Base-by-base conservation (phyloP, 108 stramenopile species). In the Cyclostephanos tholiformis region DNA sequence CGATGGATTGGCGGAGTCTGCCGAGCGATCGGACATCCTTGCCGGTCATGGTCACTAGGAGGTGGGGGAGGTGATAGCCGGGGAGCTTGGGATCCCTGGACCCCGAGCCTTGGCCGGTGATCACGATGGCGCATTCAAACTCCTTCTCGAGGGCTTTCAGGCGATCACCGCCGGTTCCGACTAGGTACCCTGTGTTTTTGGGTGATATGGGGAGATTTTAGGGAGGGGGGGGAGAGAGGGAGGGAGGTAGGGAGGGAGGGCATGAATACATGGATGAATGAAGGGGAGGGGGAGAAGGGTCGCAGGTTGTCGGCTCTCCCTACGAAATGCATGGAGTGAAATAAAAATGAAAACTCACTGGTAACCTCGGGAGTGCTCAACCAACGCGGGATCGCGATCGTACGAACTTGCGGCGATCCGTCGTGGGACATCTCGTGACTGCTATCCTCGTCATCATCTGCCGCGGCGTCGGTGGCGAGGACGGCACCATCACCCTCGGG, bases 351-450 rank as follows among this genome's bases (percentile, higher is more conserved):
- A n/a, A 27, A 77, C 79, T 80, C 48, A 80, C 79, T 60, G 13
- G 67, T 74, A 65, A 74, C 73, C 25, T 57, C 67, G 1, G 67
- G 39, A 41, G 61, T 74, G 61, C 80, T 81, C 65, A 81, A 63
- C 80, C 80, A 81, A 48, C 60, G 49, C 43, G 80, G 80, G 19
- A 81, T 64, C 22, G 74, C 80, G 74, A 81, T 74, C 2, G 74
- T 62, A 32, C 73, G 49, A 17, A 67, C 65, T 20, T 67, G 56
- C 61, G 52, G 35, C 13, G 57, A 53, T 20, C 20, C 68, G 1
- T 48, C 63, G 23, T 48, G 41, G 25, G 20, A 39, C 13, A 41
- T 62, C 36, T 70, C 36, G 23, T 71, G 2, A 32, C 32, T 32
- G 32, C 4, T 61, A 27, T 59, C 17, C 13, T 60, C 30, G 30